Conservation (phyloP, 768 basidiomycete genomes). For the Piloderma croceum region DNA sequence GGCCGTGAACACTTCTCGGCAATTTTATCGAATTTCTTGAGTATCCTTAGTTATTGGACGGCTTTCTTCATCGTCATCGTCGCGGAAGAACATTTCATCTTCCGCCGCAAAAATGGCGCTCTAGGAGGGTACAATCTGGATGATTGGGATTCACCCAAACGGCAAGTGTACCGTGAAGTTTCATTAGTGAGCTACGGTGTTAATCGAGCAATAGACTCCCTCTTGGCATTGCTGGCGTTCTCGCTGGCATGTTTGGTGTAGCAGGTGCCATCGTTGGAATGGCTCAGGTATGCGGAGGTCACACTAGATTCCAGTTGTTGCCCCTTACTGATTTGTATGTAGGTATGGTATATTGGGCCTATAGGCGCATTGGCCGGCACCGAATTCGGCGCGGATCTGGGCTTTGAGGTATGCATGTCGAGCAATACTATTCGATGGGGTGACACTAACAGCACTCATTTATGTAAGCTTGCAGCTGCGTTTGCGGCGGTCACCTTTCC, state of each 20-base stretch:
- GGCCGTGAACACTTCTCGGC: slow-evolving; percentile 41
- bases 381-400: slow-evolving; percentile 44
- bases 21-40: slow-evolving; percentile 38
- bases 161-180: slow-evolving; percentile 1
- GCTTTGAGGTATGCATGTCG: slow-evolving; percentile 40
- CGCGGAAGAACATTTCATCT: slow-evolving; percentile 42
- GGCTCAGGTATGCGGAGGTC: slow-evolving; percentile 32
- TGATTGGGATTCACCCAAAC: slow-evolving; percentile 40
- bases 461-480: slow-evolving; percentile 34
- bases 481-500: slow-evolving; percentile 45
- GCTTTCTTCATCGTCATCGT: slow-evolving; percentile 43
- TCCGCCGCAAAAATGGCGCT: slow-evolving; percentile 32
- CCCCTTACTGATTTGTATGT: not conserved
- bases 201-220: slow-evolving; percentile 31
- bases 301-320: not conserved
- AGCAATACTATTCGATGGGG: not conserved
- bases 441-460: not conserved
- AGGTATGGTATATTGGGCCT: slow-evolving; percentile 48
- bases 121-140: slow-evolving; percentile 48
- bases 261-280: slow-evolving; percentile 47
- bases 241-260: slow-evolving; percentile 42
- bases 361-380: slow-evolving; percentile 38
- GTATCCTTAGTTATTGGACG: slow-evolving; percentile 41
- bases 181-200: not conserved
- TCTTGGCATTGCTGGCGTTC: slow-evolving; percentile 41